Conservation (phyloP, 495 filamentous ascomycete genomes). For the Staphylotrichum longicolle region DNA sequence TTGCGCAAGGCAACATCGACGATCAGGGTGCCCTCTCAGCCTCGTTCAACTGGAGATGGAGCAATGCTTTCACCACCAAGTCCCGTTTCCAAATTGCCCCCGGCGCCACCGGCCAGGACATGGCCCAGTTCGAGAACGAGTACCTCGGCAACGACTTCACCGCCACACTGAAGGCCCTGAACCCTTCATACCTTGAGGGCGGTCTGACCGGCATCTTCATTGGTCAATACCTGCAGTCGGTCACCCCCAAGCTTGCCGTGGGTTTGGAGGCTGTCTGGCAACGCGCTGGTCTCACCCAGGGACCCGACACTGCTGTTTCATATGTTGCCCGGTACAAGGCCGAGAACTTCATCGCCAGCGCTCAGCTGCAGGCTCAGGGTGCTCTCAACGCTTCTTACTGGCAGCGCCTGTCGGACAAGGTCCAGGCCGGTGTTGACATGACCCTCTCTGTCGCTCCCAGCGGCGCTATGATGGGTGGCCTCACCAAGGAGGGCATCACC, state of each 20-base stretch:
- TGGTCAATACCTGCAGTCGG: conserved; percentile 87
- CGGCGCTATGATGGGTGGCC: conserved; percentile 65
- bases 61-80: conserved; percentile 71
- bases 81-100: conserved; percentile 75
- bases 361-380: conserved; percentile 78
- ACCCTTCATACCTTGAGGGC: conserved; percentile 89
- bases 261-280: conserved; percentile 95
- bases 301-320: conserved; percentile 79
- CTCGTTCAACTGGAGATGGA: conserved; percentile 89
- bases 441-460: conserved; percentile 79
- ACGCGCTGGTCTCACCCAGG: conserved; percentile 68
- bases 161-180: conserved; percentile 83
- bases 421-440: conserved; percentile 93
- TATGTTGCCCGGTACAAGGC: conserved; percentile 90
- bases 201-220: conserved; percentile 92
- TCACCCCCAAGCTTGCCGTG: conserved; percentile 83
- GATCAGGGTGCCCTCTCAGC: conserved; percentile 80
- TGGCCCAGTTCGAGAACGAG: conserved; percentile 89
- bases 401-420: conserved; percentile 87
- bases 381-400: conserved; percentile 91
- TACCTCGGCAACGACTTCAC: conserved; percentile 92
- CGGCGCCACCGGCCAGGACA: conserved; percentile 59
- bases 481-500: conserved; percentile 78
- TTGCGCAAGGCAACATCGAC: conserved; percentile 92
- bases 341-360: conserved; percentile 85